Conservation (phyloP, 257 asterid genomes). For the Rehmannia glutinosa region DNA sequence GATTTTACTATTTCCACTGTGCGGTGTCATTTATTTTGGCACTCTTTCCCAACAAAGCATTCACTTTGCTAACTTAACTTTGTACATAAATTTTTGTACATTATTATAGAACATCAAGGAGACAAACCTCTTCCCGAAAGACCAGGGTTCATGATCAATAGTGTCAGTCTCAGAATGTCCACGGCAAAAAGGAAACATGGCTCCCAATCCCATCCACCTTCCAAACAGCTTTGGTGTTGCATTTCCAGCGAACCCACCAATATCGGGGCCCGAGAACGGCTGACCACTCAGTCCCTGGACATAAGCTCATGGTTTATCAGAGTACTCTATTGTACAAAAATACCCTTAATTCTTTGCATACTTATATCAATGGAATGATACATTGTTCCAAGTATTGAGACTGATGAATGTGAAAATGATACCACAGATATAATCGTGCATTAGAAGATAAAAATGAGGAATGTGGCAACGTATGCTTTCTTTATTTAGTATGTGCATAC, state of each 20-base stretch:
- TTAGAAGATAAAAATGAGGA: background rate
- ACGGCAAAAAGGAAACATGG: conserved; percentile 95
- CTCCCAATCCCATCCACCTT: conserved; percentile 96
- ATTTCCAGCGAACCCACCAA: conserved; percentile 96
- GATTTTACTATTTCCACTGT: too few species aligned
- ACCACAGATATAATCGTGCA: background rate
- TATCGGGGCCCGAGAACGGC: conserved; percentile 95
- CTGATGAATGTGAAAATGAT: too few species aligned
- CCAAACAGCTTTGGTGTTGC: conserved; percentile 95
- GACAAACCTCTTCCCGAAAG: conserved; percentile 89
- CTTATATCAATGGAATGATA: too few species aligned
- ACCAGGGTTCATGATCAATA: conserved; percentile 94
- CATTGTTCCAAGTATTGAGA: too few species aligned
- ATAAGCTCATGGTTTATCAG: conserved; percentile 13
- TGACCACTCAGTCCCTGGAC: conserved; percentile 93
- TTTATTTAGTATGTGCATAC: too few species aligned
- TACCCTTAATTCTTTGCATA: too few species aligned
- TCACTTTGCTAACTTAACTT: too few species aligned
- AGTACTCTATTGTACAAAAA: background rate
- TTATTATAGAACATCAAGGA: background rate
- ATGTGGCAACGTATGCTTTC: background rate
- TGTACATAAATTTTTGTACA: background rate
- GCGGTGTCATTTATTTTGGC: too few species aligned
- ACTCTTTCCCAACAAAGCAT: too few species aligned
- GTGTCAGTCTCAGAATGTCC: conserved; percentile 90